These are phyloP conservation scores for Claviceps spartinae DNA, from an alignment of 2,329 filamentous ascomycete species.

Conservation along the genomic window DNA sequence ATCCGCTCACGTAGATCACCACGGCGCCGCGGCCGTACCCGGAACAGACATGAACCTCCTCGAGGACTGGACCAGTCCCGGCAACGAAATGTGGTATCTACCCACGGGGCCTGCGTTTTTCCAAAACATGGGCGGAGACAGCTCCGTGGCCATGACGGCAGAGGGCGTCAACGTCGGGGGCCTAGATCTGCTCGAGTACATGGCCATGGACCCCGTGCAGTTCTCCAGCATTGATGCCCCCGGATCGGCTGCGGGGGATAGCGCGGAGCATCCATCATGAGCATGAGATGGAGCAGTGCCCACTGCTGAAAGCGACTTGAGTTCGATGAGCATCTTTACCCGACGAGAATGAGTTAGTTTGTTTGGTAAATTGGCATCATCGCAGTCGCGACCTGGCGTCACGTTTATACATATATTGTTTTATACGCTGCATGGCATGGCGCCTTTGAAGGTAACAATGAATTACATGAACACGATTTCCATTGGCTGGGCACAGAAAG, in stretches of 20 bases:
- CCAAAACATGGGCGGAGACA: conserved; percentile 45
- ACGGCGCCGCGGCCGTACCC: conserved; percentile 7
- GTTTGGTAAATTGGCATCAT: too few species aligned
- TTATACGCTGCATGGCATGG: too few species aligned
- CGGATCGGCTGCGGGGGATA: conserved; percentile 6
- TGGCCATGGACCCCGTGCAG: conserved; percentile 43
- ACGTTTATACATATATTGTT: too few species aligned
- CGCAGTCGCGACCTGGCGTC: too few species aligned
- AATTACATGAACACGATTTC: too few species aligned
- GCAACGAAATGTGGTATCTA: conserved; percentile 54
- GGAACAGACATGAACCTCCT: conserved; percentile 30
- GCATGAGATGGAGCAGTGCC: too few species aligned
- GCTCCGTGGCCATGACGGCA: conserved; percentile 50
- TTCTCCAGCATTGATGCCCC: conserved; percentile 23
- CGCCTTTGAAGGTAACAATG: too few species aligned
- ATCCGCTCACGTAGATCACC: conserved; percentile 24
- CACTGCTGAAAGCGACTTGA: too few species aligned
- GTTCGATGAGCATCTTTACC: too few species aligned
- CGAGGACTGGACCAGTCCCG: conserved; percentile 41
- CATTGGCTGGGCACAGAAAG: too few species aligned
- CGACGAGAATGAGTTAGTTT: too few species aligned
- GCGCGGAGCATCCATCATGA: background rate
- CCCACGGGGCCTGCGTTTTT: conserved; percentile 50
- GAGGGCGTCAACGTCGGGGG: conserved; percentile 55
- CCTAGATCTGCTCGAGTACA: conserved; percentile 53